A percentile compares a stretch with the other conserved stretches of the same genome.
Evolutionary conservation across 495 filamentous ascomycete genomes (phyloP).

Genomic region (Paragyromitra xinjiangensis): DNA sequence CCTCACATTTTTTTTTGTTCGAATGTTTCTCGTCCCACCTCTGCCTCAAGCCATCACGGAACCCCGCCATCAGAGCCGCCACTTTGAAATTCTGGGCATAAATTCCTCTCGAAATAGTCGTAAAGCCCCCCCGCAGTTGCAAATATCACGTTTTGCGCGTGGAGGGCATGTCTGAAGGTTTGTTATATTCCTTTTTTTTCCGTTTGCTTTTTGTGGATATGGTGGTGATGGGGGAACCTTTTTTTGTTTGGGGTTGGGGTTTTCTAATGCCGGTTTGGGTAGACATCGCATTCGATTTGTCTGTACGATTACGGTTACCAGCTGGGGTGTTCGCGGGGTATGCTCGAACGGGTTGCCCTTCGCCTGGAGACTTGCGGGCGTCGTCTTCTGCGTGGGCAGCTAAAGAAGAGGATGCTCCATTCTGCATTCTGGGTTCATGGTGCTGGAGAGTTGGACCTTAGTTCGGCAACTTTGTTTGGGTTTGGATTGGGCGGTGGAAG

Average conservation of each 20-base stretch:
- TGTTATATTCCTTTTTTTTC: constrained; percentile 10
- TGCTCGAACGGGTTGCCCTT: constrained; percentile 58
- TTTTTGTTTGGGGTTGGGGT: not conserved
- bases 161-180: constrained; percentile 56
- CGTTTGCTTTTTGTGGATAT: not conserved
- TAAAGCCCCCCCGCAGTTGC: constrained; percentile 37
- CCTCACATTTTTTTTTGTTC: constrained; percentile 43
- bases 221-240: constrained; percentile 1
- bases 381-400: constrained; percentile 54
- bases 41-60: constrained; percentile 26
- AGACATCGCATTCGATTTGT: constrained; percentile 43
- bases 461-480: constrained; percentile 47
- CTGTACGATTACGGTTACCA: constrained; percentile 53
- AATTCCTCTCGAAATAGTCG: constrained; percentile 40
- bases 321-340: constrained; percentile 50
- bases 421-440: constrained; percentile 57
- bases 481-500: constrained; percentile 42
- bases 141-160: constrained; percentile 50
- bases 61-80: constrained; percentile 45
- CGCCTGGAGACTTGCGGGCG: constrained; percentile 53
- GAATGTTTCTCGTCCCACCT: constrained; percentile 23
- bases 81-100: constrained; percentile 37
- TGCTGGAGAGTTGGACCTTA: constrained; percentile 46
- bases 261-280: constrained; percentile 26
- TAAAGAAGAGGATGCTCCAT: constrained; percentile 54